Percentiles rank a stretch among this genome's conserved stretches.
Evolutionary conservation across 768 basidiomycete species (phyloP).

Genomic region (Mrakia hoshinonis): DNA sequence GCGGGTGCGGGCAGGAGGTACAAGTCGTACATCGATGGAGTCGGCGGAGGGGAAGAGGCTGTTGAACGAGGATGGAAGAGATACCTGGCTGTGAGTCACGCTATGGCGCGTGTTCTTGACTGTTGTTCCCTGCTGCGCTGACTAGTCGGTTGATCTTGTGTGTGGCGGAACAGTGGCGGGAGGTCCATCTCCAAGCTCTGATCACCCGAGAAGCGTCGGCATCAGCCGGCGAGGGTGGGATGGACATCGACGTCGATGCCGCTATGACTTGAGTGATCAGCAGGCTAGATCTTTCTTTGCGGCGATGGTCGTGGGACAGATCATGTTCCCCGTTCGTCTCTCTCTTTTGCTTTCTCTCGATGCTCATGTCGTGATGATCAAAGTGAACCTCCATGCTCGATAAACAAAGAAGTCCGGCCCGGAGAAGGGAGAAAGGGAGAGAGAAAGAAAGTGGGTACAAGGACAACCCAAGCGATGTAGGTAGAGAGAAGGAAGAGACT

Average conservation of each 20-base stretch:
- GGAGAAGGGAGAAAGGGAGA: not conserved
- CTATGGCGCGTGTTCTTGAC: too few relatives aligned
- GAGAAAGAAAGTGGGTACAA: not conserved
- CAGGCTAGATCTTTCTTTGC: too few relatives aligned
- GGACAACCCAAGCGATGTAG: slow-evolving; percentile 1
- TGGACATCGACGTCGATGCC: not conserved
- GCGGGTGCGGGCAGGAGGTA: too few relatives aligned
- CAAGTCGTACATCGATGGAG: slow-evolving; percentile 5
- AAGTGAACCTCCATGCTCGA: not conserved
- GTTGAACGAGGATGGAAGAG: slow-evolving; percentile 1
- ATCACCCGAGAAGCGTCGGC: not conserved
- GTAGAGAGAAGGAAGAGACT: not conserved
- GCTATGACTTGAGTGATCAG: not conserved
- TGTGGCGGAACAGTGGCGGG: not conserved
- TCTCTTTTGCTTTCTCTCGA: too few relatives aligned
- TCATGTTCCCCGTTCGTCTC: too few relatives aligned
- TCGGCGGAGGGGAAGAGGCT: not conserved
- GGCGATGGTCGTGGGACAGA: not conserved
- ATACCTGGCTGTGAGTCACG: not conserved
- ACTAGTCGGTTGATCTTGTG: too few relatives aligned
- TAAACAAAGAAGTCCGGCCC: not conserved
- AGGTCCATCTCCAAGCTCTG: not conserved
- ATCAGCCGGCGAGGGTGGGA: not conserved
- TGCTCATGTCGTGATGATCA: too few relatives aligned
- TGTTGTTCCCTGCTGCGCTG: too few relatives aligned